These are phyloP conservation scores for Marasmius tenuissimus DNA, from an alignment of 1,284 basidiomycete species.

Conservation along the genomic window DNA sequence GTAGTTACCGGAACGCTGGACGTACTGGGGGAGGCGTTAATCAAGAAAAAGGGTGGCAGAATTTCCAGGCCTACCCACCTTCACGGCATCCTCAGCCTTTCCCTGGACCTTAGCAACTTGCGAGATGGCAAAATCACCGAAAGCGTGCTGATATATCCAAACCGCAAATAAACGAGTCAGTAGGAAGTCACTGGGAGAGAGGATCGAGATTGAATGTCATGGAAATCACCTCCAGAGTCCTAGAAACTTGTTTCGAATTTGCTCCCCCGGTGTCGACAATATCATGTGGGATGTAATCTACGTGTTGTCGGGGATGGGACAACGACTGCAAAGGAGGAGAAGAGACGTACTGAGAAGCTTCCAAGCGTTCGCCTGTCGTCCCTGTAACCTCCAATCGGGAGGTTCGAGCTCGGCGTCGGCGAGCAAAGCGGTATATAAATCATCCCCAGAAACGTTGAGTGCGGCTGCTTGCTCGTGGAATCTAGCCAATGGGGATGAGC, in stretches of 20 bases:
- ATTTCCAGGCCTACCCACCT: slow-evolving; percentile 32
- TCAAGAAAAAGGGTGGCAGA: neutral
- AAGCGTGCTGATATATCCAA: slow-evolving; percentile 43
- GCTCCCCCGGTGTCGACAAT: slow-evolving; percentile 53
- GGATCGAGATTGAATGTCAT: too few species aligned
- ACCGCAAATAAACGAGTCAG: too few species aligned
- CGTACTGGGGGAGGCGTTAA: slow-evolving; percentile 39
- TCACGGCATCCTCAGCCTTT: slow-evolving; percentile 43
- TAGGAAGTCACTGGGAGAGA: too few species aligned
- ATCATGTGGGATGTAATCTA: slow-evolving; percentile 56
- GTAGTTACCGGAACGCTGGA: slow-evolving; percentile 56
- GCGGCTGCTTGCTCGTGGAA: slow-evolving; percentile 45
- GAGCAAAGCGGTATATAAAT: slow-evolving; percentile 53
- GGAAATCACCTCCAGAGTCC: slow-evolving; percentile 51
- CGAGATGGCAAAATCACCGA: slow-evolving; percentile 63
- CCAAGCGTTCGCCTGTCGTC: slow-evolving; percentile 50
- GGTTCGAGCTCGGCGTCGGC: slow-evolving; percentile 60
- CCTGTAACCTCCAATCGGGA: slow-evolving; percentile 63
- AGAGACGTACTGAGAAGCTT: neutral
- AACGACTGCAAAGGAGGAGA: neutral
- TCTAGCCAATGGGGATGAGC: slow-evolving; percentile 26
- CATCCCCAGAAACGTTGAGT: slow-evolving; percentile 46
- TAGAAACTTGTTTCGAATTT: slow-evolving; percentile 60
- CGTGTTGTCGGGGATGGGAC: too few species aligned
- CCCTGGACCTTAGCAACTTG: slow-evolving; percentile 59